These are phyloP conservation scores for Neurospora sp. DNA, from an alignment of 2,329 filamentous ascomycete genomes.

Conservation along the genomic window DNA sequence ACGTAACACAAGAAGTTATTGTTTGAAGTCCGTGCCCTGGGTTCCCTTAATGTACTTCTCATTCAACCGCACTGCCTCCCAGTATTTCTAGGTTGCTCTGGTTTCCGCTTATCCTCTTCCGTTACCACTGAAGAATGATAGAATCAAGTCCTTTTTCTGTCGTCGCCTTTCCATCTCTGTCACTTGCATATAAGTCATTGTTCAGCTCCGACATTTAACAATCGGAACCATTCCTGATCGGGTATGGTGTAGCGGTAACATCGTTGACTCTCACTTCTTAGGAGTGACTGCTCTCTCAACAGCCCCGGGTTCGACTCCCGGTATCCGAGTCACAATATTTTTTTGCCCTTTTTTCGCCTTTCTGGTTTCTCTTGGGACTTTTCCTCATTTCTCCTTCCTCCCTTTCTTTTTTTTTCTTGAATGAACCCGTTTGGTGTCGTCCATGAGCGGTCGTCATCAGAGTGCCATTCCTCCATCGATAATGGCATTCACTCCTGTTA, in stretches of 20 bases:
- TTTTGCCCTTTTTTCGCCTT: neutral
- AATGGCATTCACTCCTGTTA: slow-evolving; percentile 42
- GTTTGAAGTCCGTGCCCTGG: no score
- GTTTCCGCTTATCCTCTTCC: no score
- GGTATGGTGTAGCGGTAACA: neutral
- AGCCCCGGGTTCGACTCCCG: neutral
- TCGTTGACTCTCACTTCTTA: neutral
- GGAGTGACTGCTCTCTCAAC: neutral
- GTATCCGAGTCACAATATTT: neutral
- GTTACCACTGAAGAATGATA: no score
- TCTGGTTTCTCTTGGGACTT: neutral
- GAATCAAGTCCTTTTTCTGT: no score
- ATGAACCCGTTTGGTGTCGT: neutral
- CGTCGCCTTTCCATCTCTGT: no score
- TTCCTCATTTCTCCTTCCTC: neutral
- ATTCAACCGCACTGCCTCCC: no score
- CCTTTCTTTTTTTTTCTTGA: neutral
- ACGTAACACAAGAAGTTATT: neutral
- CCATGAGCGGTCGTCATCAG: neutral
- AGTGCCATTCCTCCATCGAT: slow-evolving; percentile 32
- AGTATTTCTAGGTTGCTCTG: no score
- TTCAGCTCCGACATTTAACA: fast-evolving
- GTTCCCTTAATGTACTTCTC: no score
- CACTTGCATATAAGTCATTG: neutral
- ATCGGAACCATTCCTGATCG: neutral